These are phyloP conservation scores for Blastobotrys petasosporus DNA, from an alignment of 1,139 yeast genomes.

Conservation along the genomic window DNA sequence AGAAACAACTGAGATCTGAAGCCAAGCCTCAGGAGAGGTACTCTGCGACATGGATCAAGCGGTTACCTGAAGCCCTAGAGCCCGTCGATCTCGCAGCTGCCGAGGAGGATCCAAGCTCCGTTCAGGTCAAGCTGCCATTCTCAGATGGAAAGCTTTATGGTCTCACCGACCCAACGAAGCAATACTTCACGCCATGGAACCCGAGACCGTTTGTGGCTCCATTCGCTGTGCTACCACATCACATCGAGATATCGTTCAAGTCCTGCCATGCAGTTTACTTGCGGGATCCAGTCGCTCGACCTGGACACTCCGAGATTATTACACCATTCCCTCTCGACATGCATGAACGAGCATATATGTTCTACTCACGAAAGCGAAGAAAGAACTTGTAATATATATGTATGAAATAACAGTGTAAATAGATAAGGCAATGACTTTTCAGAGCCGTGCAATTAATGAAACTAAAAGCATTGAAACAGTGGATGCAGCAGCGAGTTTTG, in stretches of 20 bases:
- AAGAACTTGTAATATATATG: conserved; percentile 8
- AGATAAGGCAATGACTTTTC: too few relatives aligned
- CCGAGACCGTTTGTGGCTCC: conserved; percentile 93
- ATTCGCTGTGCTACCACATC: conserved; percentile 86
- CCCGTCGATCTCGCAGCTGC: conserved; percentile 49
- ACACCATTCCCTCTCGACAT: conserved; percentile 79
- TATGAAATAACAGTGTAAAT: too few relatives aligned
- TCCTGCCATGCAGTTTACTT: conserved; percentile 94
- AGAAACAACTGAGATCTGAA: conserved; percentile 24
- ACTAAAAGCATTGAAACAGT: too few relatives aligned
- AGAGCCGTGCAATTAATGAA: too few relatives aligned
- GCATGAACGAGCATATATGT: conserved; percentile 95
- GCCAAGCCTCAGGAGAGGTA: conserved; percentile 36
- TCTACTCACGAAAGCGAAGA: conserved; percentile 64
- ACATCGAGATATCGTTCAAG: conserved; percentile 79
- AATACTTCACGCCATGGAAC: conserved; percentile 94
- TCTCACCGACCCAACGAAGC: conserved; percentile 64
- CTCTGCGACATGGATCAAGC: conserved; percentile 52
- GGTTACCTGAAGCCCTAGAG: conserved; percentile 44
- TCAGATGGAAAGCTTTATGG: conserved; percentile 61
- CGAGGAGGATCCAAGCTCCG: conserved; percentile 46
- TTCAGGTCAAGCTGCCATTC: conserved; percentile 30
- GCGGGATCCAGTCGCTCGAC: conserved; percentile 95
- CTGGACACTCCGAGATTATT: conserved; percentile 93
- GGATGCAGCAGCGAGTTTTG: too few relatives aligned